Percentiles rank a stretch among this genome's conserved stretches.
phyloP scores from a whole-genome alignment of 2,329 filamentous ascomycete genomes.

The Amylocarpus encephaloides region DNA sequence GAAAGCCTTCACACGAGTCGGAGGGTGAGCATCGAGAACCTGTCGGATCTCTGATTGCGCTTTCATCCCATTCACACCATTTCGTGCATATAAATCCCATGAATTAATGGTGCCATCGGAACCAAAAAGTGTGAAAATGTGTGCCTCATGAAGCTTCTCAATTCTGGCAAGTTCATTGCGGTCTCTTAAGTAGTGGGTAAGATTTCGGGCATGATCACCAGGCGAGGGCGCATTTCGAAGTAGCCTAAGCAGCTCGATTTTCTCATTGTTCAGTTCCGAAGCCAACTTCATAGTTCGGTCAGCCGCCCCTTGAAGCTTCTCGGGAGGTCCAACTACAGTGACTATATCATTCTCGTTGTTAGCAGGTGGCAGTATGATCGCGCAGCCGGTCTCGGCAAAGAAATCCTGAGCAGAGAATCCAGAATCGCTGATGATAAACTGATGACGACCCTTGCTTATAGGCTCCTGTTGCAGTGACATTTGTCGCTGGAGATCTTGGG shows the following conservation, averaged over 20 bases:
- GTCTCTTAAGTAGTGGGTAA: slow-evolving; percentile 82
- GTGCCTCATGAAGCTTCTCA: slow-evolving; percentile 73
- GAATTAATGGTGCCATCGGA: slow-evolving; percentile 64
- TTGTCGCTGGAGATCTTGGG: slow-evolving; percentile 67
- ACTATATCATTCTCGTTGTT: slow-evolving; percentile 70
- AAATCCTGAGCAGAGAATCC: slow-evolving; percentile 79
- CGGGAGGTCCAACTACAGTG: slow-evolving; percentile 74
- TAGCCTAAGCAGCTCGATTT: slow-evolving; percentile 74
- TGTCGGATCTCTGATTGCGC: slow-evolving; percentile 69
- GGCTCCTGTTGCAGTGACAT: slow-evolving; percentile 72
- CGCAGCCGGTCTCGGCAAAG: slow-evolving; percentile 83
- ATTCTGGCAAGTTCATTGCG: slow-evolving; percentile 76
- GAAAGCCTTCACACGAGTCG: slow-evolving; percentile 60
- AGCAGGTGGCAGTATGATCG: slow-evolving; percentile 68
- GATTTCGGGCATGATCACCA: slow-evolving; percentile 71
- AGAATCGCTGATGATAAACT: slow-evolving; percentile 86
- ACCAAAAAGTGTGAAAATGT: slow-evolving; percentile 73
- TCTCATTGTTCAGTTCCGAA: slow-evolving; percentile 76
- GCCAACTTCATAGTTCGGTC: slow-evolving; percentile 86
- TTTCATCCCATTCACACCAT: slow-evolving; percentile 75
- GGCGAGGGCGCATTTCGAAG: slow-evolving; percentile 69
- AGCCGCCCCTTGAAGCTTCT: slow-evolving; percentile 66
- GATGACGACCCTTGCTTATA: slow-evolving; percentile 81
- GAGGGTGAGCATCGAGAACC: slow-evolving; percentile 68
- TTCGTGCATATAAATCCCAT: slow-evolving; percentile 84